Conservation (phyloP, 257 asterid genomes). For the Solanum medicagineum region DNA sequence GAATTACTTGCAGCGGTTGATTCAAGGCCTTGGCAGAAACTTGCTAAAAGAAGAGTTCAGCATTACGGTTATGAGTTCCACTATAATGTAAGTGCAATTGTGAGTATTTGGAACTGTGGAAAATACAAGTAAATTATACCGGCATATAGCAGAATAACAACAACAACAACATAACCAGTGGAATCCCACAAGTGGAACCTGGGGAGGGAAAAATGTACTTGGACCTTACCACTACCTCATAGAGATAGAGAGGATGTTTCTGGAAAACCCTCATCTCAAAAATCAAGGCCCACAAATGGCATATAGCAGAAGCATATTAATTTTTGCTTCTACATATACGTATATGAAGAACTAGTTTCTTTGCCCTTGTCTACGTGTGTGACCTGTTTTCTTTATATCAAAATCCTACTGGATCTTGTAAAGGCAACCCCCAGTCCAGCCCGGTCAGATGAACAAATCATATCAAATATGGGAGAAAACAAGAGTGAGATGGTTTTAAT, state of each 20-base stretch:
- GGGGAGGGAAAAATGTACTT: too few relatives aligned
- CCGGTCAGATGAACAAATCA: background rate
- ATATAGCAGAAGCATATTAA: background rate
- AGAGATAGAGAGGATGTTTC: too few relatives aligned
- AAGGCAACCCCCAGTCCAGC: background rate
- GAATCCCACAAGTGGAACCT: too few relatives aligned
- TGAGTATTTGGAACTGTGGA: background rate
- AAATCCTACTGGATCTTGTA: background rate
- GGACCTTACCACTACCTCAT: too few relatives aligned
- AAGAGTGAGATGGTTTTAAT: background rate
- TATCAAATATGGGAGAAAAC: background rate
- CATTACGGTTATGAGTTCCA: conserved; percentile 87
- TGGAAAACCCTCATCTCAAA: too few relatives aligned
- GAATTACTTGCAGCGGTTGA: conserved; percentile 83
- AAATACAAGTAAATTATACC: background rate
- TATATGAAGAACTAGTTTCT: background rate
- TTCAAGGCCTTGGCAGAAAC: conserved; percentile 56
- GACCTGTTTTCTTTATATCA: background rate
- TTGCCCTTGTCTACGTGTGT: background rate
- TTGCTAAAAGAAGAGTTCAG: conserved; percentile 93
- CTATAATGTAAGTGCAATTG: conserved; percentile 47
- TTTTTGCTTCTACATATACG: background rate
- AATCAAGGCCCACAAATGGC: background rate
- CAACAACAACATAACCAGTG: too few relatives aligned
- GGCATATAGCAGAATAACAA: background rate